Conservation (phyloP, 129 eudicot genomes). For the Flaveria robusta region DNA sequence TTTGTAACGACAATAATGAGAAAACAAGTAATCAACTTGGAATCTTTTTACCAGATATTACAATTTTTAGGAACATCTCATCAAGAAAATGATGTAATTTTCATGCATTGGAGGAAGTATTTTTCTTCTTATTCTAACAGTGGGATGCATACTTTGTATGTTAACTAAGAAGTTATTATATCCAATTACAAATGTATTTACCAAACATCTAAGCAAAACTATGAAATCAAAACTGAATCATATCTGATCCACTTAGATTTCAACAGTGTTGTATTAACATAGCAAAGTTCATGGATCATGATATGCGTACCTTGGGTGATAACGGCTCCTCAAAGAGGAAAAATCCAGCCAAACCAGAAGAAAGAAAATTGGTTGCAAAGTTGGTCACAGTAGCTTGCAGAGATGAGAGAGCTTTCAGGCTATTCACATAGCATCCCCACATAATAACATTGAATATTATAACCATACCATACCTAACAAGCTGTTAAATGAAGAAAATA, state of each 20-base stretch:
- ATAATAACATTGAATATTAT: constrained; percentile 72
- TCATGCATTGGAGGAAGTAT: not conserved
- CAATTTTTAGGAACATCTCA: not conserved
- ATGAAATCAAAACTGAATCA: constrained; percentile 2
- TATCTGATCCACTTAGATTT: not conserved
- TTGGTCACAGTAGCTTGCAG: constrained; percentile 96
- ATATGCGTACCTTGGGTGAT: constrained; percentile 58
- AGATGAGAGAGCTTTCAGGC: constrained; percentile 91
- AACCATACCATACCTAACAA: constrained; percentile 67
- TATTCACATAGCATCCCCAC: constrained; percentile 98
- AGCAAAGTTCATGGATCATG: not conserved
- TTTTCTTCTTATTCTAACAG: not conserved
- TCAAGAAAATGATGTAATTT: not conserved
- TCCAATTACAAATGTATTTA: not conserved
- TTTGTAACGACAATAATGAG: not conserved
- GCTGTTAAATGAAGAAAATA: constrained; percentile 45
- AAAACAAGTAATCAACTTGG: not conserved
- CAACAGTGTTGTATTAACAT: not conserved
- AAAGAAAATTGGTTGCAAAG: constrained; percentile 87
- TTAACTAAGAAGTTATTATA: not conserved
- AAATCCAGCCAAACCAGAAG: constrained; percentile 92
- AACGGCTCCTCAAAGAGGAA: constrained; percentile 76
- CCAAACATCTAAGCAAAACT: not conserved
- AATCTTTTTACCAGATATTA: no score
- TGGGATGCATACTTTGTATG: not conserved